phyloP scores from a whole-genome alignment of 169 alveolate genomes.

The Besnoitia besnoiti region DNA sequence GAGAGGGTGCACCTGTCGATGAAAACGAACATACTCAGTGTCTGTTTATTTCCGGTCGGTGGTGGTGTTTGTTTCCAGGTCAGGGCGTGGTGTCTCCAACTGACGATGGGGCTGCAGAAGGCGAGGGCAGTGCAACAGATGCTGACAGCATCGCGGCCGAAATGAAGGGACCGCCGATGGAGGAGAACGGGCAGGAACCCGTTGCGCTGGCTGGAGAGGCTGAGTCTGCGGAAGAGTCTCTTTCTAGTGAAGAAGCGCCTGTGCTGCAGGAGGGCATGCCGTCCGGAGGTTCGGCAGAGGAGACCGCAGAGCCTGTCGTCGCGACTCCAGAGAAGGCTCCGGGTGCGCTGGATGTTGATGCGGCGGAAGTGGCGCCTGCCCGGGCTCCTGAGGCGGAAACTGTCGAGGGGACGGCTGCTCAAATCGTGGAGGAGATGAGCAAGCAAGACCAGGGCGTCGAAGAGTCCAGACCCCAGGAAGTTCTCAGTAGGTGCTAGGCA shows the following conservation, averaged over 20 bases:
- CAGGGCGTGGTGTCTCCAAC: background rate
- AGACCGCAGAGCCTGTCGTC: background rate
- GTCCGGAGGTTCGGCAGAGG: no score
- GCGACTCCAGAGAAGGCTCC: background rate
- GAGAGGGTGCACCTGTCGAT: no score
- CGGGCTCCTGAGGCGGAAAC: background rate
- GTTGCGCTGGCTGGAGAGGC: no score
- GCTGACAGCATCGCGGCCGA: background rate
- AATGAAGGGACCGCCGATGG: no score
- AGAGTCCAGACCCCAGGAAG: constrained; percentile 2
- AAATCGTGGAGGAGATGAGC: constrained; percentile 10
- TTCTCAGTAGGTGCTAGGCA: background rate
- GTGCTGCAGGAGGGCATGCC: no score
- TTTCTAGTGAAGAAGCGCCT: no score
- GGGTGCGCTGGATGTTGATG: background rate
- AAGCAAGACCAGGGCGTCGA: background rate
- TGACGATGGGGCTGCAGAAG: background rate
- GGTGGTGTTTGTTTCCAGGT: no score
- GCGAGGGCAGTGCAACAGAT: background rate
- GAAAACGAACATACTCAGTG: no score
- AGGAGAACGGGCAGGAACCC: no score
- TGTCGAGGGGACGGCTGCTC: constrained; percentile 20
- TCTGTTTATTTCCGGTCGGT: no score
- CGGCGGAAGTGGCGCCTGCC: background rate
- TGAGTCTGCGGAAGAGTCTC: no score